These are phyloP conservation scores for Rhizodiscina lignyota DNA, from an alignment of 495 filamentous ascomycete species.

Conservation along the genomic window DNA sequence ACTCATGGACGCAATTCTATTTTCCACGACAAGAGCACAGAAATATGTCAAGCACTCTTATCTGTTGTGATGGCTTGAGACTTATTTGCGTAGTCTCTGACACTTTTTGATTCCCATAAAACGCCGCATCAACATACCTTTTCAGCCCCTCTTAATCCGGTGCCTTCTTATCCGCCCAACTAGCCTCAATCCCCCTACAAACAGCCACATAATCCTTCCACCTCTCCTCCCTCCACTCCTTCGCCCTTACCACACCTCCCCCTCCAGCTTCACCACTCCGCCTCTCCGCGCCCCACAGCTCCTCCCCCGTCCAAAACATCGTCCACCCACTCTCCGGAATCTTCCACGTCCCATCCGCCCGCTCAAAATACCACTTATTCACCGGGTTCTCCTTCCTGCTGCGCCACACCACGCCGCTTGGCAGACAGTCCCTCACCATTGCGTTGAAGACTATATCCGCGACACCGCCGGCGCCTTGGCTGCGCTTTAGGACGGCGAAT, in stretches of 20 bases:
- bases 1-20: no score
- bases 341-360: constrained; percentile 67
- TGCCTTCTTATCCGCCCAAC: constrained; percentile 78
- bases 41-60: no score
- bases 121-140: no score
- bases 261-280: constrained; percentile 1
- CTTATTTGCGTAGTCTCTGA: no score
- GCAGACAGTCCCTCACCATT: constrained; percentile 81
- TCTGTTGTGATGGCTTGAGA: no score
- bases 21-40: no score
- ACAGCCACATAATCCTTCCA: constrained; percentile 73
- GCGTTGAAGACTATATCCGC: constrained; percentile 92
- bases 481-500: constrained; percentile 79
- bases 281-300: constrained; percentile 21
- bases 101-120: no score
- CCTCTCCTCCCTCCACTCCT: constrained; percentile 22
- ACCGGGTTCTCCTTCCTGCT: constrained; percentile 25
- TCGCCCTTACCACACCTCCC: constrained; percentile 12
- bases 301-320: constrained; percentile 79
- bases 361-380: constrained; percentile 59
- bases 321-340: constrained; percentile 67
- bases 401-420: constrained; percentile 29
- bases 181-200: constrained; percentile 62
- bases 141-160: no score
- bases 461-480: constrained; percentile 80